Evolutionary conservation across 2,329 filamentous ascomycete genomes (phyloP), one percentile per base, ranked within the genome.

Genomic region (Zymoseptoria pseudotritici): DNA sequence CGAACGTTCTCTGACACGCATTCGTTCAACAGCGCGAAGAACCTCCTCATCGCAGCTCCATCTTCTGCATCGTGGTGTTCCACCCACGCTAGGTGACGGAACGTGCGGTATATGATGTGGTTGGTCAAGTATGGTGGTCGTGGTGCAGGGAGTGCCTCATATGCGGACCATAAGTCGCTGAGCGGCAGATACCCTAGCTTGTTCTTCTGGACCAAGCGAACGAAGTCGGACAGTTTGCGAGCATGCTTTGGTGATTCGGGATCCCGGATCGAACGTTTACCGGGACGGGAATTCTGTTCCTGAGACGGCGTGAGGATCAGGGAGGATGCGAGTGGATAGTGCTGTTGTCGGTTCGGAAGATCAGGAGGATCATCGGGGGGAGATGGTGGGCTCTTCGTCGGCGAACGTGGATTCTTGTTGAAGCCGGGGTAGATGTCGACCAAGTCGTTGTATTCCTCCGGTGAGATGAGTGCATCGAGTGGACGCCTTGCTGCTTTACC

Each of bases 1-100:
- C 29, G 20, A 10, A 29, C 22, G 1, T 85, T 83, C n/a, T 85
- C 83, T 57, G 80, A 80, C 67, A 90, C 88, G 77, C 95, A 87
- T 68, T 99, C 93, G 63, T 92, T 86, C 19, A 97, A 80, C 22
- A 97, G 78, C 4, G 86, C 85, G 63, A 97, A 87, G 74, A 93
- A 97, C 58, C 90, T 87, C 67, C 89, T 79, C 88, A 91, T 95
- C 53, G 85, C 81, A 63, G 75, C 78, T 13, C 36, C 36, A 17
- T 81, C 56, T 55, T 81, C 76, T 59, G 83, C 82, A 49, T 80
- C 79, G 56, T 66, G 70, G 56, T 60, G 66, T 55, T 83, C 79
- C 8, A 85, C 82, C 53, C 83, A 81, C 20, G 88, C 86, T 63
- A 96, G 83, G 50, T 86, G 82, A 58, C 83, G 84, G 56, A 96